Percentiles rank a stretch among this genome's conserved stretches.
These are phyloP conservation scores for Epichloe uncinata DNA, from an alignment of 2,329 filamentous ascomycete species.

Conservation along the genomic window DNA sequence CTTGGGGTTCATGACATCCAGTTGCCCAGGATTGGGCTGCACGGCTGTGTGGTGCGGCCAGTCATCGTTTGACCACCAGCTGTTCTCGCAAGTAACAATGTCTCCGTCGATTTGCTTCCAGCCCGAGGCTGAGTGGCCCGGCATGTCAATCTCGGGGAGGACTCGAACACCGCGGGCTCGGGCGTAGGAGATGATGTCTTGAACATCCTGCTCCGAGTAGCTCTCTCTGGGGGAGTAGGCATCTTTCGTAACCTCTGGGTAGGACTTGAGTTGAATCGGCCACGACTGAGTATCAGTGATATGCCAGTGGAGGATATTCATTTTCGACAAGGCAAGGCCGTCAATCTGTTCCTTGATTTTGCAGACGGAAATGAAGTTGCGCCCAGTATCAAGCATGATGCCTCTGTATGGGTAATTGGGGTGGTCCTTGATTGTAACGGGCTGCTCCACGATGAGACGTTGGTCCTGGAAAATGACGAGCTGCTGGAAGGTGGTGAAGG, in stretches of 20 bases:
- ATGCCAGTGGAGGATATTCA: slow-evolving; percentile 46
- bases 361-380: slow-evolving; percentile 36
- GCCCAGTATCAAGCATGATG: slow-evolving; percentile 41
- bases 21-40: slow-evolving; percentile 41
- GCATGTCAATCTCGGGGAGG: slow-evolving; percentile 44
- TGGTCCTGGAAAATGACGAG: slow-evolving; percentile 34
- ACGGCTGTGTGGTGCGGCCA: slow-evolving; percentile 38
- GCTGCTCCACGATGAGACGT: slow-evolving; percentile 36
- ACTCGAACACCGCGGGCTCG: slow-evolving; percentile 39
- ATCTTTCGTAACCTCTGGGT: slow-evolving; percentile 38
- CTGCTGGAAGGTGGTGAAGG: slow-evolving; percentile 44
- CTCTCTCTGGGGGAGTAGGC: slow-evolving; percentile 37
- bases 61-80: slow-evolving; percentile 48
- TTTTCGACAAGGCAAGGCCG: slow-evolving; percentile 40
- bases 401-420: slow-evolving; percentile 41
- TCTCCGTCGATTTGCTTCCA: slow-evolving; percentile 39
- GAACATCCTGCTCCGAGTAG: slow-evolving; percentile 30
- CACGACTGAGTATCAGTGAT: slow-evolving; percentile 42
- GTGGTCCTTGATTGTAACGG: slow-evolving; percentile 34
- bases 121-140: slow-evolving; percentile 39
- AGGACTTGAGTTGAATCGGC: slow-evolving; percentile 34
- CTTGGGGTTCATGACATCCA: slow-evolving; percentile 41
- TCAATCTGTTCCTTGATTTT: slow-evolving; percentile 42
- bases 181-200: slow-evolving; percentile 33
- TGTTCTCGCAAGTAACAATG: slow-evolving; percentile 41